Evolutionary conservation across 2,329 filamentous ascomycete genomes (phyloP).

Genomic region (Fusarium pininemorale): DNA sequence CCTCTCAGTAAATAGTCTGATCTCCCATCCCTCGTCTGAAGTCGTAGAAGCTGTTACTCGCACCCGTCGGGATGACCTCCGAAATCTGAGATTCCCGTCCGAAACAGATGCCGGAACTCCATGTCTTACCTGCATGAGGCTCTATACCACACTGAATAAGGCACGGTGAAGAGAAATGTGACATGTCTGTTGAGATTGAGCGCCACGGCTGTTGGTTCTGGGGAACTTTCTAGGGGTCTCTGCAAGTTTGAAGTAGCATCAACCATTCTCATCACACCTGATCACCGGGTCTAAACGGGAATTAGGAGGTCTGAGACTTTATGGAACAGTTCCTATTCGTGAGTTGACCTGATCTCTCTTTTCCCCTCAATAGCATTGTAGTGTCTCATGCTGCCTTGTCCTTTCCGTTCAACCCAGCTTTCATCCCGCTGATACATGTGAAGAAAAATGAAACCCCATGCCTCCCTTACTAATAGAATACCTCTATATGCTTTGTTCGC

Average conservation of each 20-base stretch:
- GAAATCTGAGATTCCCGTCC: constrained; percentile 31
- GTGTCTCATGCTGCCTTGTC: background rate
- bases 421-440: background rate
- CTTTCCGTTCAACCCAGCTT: background rate
- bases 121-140: constrained; percentile 18
- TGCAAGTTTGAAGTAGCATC: background rate
- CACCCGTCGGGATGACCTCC: constrained; percentile 1
- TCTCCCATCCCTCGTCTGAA: background rate
- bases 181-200: background rate
- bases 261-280: background rate
- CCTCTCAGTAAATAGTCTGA: background rate
- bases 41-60: constrained; percentile 4
- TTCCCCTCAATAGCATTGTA: background rate
- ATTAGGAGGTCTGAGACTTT: background rate
- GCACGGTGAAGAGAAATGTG: background rate
- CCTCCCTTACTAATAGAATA: fast-evolving
- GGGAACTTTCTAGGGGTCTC: background rate
- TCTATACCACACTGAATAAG: background rate
- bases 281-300: too few species aligned
- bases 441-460: background rate
- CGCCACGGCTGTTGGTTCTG: background rate
- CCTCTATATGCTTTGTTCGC: fast-evolving
- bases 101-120: constrained; percentile 17
- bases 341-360: background rate
- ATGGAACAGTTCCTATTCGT: background rate